Percentiles rank a stretch among this genome's conserved stretches.
These are phyloP conservation scores for Mycena rebaudengoi DNA, from an alignment of 768 basidiomycete genomes.

Conservation along the genomic window DNA sequence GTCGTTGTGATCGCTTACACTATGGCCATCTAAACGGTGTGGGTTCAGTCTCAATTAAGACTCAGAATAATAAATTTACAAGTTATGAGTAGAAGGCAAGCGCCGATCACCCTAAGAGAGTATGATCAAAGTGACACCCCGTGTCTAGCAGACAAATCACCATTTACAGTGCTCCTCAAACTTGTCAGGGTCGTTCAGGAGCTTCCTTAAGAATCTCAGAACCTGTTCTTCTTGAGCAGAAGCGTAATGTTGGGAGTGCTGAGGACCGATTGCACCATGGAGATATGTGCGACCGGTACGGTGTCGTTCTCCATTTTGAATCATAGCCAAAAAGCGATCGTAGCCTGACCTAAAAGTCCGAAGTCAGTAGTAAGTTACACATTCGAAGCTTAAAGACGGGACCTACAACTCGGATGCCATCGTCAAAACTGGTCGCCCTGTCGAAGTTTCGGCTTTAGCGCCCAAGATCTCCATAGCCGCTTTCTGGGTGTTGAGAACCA, in stretches of 20 bases:
- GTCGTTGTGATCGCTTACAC: background rate
- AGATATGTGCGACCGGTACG: background rate
- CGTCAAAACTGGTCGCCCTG: background rate
- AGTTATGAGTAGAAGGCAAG: background rate
- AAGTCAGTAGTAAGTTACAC: background rate
- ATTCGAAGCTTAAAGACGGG: background rate
- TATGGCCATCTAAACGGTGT: background rate
- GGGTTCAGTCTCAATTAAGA: background rate
- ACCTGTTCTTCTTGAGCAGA: background rate
- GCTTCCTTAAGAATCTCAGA: background rate
- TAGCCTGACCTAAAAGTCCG: background rate
- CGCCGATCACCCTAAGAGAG: background rate
- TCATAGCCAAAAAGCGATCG: background rate
- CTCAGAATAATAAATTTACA: background rate
- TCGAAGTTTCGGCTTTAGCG: background rate
- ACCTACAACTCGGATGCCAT: background rate
- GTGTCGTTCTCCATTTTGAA: background rate
- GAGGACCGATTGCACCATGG: background rate
- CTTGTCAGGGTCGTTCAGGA: background rate
- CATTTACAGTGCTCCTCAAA: background rate
- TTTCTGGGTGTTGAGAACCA: background rate
- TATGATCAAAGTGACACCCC: background rate
- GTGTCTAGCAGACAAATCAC: background rate
- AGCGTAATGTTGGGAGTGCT: background rate
- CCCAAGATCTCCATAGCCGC: background rate